A percentile compares a stretch with the other conserved stretches of the same genome.
Evolutionary conservation across 768 basidiomycete species (phyloP).

Genomic region (Neoboletus magnificus): DNA sequence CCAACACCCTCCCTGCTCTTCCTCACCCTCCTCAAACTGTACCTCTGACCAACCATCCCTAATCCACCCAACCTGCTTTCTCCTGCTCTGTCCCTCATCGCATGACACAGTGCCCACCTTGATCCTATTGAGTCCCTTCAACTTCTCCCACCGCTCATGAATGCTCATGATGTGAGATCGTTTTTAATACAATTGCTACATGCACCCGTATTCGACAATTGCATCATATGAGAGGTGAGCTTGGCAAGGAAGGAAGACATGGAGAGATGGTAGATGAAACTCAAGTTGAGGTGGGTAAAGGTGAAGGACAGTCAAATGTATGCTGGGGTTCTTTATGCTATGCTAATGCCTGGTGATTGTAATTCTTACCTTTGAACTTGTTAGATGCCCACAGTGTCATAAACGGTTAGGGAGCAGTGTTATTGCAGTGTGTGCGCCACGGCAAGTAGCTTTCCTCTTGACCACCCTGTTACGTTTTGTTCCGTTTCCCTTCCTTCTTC

Average conservation of each 20-base stretch:
- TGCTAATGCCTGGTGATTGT: neutral
- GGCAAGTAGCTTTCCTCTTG: constrained; percentile 42
- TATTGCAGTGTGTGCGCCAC: constrained; percentile 88
- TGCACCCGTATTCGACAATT: constrained; percentile 63
- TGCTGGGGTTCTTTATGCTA: constrained; percentile 28
- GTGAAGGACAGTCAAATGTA: constrained; percentile 92
- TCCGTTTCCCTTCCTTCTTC: too few species aligned
- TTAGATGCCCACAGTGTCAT: constrained; percentile 92
- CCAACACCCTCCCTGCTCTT: constrained; percentile 64
- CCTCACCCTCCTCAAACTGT: constrained; percentile 80
- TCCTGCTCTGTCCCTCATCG: constrained; percentile 87
- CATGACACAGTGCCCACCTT: constrained; percentile 76
- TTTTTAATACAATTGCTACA: constrained; percentile 75
- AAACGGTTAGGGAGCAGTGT: constrained; percentile 91
- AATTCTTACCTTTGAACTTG: neutral
- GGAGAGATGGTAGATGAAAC: constrained; percentile 63
- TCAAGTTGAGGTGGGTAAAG: constrained; percentile 81
- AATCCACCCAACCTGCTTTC: constrained; percentile 55
- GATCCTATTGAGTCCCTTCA: constrained; percentile 81
- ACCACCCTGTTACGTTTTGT: too few species aligned
- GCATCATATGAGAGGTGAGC: constrained; percentile 65
- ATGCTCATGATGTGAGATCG: constrained; percentile 70
- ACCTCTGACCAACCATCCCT: constrained; percentile 68
- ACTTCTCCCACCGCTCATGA: constrained; percentile 86
- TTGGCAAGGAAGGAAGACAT: constrained; percentile 78